Base-by-base conservation (phyloP, 495 filamentous ascomycete genomes). In the Bacidia rubella region DNA sequence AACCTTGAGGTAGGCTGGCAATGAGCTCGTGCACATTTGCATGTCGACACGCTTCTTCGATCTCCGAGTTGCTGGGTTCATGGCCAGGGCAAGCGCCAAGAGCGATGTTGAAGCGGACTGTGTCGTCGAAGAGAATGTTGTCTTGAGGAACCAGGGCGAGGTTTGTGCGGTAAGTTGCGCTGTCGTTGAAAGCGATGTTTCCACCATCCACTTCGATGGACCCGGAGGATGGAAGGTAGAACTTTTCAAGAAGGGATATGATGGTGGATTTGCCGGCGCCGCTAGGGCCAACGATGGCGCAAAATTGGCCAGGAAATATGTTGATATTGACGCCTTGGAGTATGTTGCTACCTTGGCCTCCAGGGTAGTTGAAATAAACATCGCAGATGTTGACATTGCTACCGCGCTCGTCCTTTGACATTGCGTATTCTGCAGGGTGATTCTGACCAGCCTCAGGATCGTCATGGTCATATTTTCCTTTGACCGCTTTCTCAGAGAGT, bases 201-300 rank as follows among this genome's bases (percentile, higher is more conserved):
- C n/a, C n/a, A n/a, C n/a, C n/a, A n/a, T n/a, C n/a, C n/a, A n/a
- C n/a, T n/a, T n/a, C n/a, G 29, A 86, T 78, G 27, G 57, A 58
- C 21, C 82, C 82, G 20, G 65, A 63, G 3, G 62, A 64, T 0
- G 74, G 64, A 22, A 77, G 69, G 60, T 86, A 86, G 62, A 86
- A 83, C 20, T 73, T 49, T 64, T 83, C 80, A 1, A 87, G 63
- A 0, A 87, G 65, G 2, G 75, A 75, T 17, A 86, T 71, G 21
- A 83, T 69, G 15, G 79, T 86, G 1, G 76, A 81, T 58, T 90
- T 90, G 11, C 86, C 86, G 25, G 78, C 84, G 19, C 86, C 86
- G 0, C 74, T 80, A 0, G 81, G 68, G 2, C 86, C 86, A 5
- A 87, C 84, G 15, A 90, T 68, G 0, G 81, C 86, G 2, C 75